These are phyloP conservation scores for Alternaria brassicicola DNA, from an alignment of 2,329 filamentous ascomycete genomes.

Conservation along the genomic window DNA sequence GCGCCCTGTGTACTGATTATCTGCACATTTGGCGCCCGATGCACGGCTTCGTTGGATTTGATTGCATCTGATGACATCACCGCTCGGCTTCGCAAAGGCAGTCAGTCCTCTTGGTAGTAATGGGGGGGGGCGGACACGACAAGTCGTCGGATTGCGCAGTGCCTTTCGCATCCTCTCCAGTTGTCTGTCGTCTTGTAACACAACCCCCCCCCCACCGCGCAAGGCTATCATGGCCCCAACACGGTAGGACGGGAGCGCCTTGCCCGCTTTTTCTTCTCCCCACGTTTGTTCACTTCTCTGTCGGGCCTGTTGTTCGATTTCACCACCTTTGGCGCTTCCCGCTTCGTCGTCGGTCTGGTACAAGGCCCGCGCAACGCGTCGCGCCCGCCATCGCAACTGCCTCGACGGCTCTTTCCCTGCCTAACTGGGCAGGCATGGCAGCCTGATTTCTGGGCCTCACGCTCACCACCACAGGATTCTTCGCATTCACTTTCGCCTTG, in stretches of 20 bases:
- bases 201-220: conserved; percentile 10
- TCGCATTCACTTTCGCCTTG: conserved; percentile 2
- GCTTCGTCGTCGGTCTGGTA: background rate
- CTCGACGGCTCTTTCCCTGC: conserved; percentile 6
- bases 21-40: background rate
- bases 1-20: background rate
- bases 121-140: conserved; percentile 15
- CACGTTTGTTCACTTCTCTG: background rate
- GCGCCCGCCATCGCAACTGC: conserved; percentile 10
- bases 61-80: conserved; percentile 15
- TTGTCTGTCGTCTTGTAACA: conserved; percentile 9
- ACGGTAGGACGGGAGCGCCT: conserved; percentile 10
- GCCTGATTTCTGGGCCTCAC: conserved; percentile 11
- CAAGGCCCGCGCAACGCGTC: conserved; percentile 15
- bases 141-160: background rate
- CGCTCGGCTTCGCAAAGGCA: conserved; percentile 7
- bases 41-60: conserved; percentile 7
- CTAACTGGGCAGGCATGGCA: conserved; percentile 6
- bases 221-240: conserved; percentile 9
- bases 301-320: background rate
- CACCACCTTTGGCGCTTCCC: background rate
- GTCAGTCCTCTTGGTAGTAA: conserved; percentile 24
- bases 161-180: background rate
- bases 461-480: conserved; percentile 2
- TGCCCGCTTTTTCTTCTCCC: background rate